phyloP scores from a whole-genome alignment of 192 early-diverging fungal genomes.

The Allomyces javanicus region DNA sequence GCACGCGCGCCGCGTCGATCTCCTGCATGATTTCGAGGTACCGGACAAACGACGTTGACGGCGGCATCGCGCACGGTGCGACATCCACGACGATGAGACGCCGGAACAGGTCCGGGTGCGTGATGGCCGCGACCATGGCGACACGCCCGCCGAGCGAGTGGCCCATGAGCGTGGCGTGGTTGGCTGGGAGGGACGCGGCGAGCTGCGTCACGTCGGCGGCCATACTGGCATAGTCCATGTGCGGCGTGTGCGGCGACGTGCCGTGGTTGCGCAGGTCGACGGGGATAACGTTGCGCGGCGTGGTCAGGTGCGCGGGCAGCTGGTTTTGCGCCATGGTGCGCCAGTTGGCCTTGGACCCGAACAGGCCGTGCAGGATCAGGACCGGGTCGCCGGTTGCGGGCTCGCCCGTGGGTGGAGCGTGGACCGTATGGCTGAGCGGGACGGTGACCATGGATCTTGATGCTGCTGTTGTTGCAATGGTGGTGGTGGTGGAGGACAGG shows the following conservation, averaged over 20 bases:
- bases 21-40: conserved; percentile 39
- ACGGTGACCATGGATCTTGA: too few relatives aligned
- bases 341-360: conserved; percentile 93
- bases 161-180: conserved; percentile 46
- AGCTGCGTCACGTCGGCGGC: conserved; percentile 51
- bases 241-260: conserved; percentile 47
- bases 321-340: conserved; percentile 5
- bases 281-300: not conserved
- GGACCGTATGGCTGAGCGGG: too few relatives aligned
- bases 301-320: too few relatives aligned
- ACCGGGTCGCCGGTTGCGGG: conserved; percentile 14
- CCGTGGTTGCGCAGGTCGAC: conserved; percentile 86
- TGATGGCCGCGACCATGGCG: conserved; percentile 44
- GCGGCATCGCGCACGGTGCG: conserved; percentile 25
- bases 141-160: conserved; percentile 84
- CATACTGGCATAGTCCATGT: conserved; percentile 60
- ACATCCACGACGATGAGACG: conserved; percentile 53
- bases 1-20: conserved; percentile 17
- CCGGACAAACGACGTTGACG: conserved; percentile 28
- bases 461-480: too few relatives aligned
- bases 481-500: too few relatives aligned
- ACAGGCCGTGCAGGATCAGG: conserved; percentile 76
- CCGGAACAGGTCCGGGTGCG: conserved; percentile 23
- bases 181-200: conserved; percentile 31
- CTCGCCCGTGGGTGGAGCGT: too few relatives aligned